A percentile compares a stretch with the other conserved stretches of the same genome.
phyloP scores from a whole-genome alignment of 352 stramenopile species.

The Globisporangium iwayamae region DNA sequence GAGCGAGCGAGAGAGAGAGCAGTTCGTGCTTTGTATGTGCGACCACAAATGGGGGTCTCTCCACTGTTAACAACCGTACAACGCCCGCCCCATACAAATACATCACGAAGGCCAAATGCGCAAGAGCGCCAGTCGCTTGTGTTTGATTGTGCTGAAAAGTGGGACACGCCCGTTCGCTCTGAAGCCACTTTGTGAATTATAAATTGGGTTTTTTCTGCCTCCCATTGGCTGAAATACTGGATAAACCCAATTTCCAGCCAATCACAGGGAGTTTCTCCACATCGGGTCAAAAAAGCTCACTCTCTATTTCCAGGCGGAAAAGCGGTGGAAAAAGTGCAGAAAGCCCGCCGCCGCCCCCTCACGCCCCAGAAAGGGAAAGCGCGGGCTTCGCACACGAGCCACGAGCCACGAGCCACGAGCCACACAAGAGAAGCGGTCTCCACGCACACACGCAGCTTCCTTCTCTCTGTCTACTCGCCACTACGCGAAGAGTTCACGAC shows the following conservation, averaged over 20 bases:
- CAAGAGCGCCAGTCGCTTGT: background rate
- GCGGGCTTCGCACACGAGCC: background rate
- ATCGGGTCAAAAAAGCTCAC: slow-evolving; percentile 6
- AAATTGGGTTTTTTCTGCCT: too few relatives aligned
- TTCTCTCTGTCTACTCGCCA: background rate
- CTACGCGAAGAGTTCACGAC: background rate
- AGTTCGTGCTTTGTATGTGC: too few relatives aligned
- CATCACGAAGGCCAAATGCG: too few relatives aligned
- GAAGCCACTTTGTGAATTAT: slow-evolving; percentile 5
- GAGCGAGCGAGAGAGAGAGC: too few relatives aligned
- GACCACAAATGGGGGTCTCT: too few relatives aligned
- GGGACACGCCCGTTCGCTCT: slow-evolving; percentile 5
- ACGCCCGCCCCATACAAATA: background rate
- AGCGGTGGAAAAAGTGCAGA: slow-evolving; percentile 37
- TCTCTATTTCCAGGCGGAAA: slow-evolving; percentile 23
- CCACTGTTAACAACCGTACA: background rate
- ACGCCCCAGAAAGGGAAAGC: slow-evolving; percentile 5
- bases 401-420: too few relatives aligned
- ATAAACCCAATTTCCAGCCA: background rate
- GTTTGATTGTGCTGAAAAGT: background rate
- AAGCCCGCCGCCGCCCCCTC: slow-evolving; percentile 12
- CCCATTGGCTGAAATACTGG: background rate
- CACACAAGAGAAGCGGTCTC: background rate
- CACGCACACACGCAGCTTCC: too few relatives aligned
- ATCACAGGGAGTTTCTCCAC: background rate